Conservation (phyloP, 805 yeast species). For the Saccharomycopsis fibuligera region DNA sequence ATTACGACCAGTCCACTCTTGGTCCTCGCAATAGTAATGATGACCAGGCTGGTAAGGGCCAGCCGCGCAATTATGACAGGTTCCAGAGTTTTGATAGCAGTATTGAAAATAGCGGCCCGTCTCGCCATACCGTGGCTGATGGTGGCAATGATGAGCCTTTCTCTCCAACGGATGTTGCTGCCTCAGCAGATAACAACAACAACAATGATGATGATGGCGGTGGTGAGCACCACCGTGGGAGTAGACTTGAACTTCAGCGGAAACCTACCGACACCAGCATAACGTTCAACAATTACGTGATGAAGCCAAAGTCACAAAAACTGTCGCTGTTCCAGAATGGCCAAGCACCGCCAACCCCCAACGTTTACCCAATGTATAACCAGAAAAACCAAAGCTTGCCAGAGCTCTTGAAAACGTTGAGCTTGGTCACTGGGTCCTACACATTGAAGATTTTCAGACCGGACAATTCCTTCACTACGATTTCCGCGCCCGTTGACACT, state of each 20-base stretch:
- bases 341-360: not conserved
- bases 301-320: constrained; percentile 8
- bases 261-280: not conserved
- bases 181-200: not conserved
- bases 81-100: not conserved
- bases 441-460: constrained; percentile 72
- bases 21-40: too few species aligned
- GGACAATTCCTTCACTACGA: constrained; percentile 76
- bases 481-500: constrained; percentile 72
- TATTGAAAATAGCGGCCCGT: not conserved
- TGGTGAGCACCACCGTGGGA: too few species aligned
- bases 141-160: too few species aligned
- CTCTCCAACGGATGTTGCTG: not conserved
- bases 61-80: too few species aligned
- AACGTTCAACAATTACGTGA: constrained; percentile 9
- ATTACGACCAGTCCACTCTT: too few species aligned
- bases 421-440: constrained; percentile 31
- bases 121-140: too few species aligned
- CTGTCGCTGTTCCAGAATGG: not conserved
- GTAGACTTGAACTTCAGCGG: not conserved
- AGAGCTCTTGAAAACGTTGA: constrained; percentile 11
- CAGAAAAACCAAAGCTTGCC: constrained; percentile 8
- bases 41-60: too few species aligned
- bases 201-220: too few species aligned
- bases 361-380: constrained; percentile 6